Evolutionary conservation across 306 rosid species (phyloP).

Genomic region (Prunus armeniaca): DNA sequence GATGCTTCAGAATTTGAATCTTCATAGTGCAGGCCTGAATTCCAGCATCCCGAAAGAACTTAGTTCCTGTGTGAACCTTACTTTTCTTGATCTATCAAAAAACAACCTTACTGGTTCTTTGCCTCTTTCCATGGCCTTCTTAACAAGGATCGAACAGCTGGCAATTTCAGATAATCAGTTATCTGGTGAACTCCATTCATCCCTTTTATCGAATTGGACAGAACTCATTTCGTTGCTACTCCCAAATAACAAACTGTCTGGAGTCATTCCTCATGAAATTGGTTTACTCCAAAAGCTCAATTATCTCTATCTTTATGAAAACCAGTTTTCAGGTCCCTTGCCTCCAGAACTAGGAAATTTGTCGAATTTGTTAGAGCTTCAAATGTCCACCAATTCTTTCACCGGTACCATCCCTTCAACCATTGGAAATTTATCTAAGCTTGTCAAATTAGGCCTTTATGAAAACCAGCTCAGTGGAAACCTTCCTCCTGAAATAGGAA

Average conservation of each 20-base stretch:
- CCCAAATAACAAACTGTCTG: slow-evolving; percentile 23
- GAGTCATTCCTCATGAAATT: slow-evolving; percentile 15
- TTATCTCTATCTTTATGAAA: background rate
- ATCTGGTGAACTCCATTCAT: slow-evolving; percentile 40
- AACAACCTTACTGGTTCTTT: background rate
- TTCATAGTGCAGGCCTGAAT: slow-evolving; percentile 27
- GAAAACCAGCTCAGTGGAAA: slow-evolving; percentile 44
- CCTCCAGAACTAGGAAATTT: slow-evolving; percentile 32
- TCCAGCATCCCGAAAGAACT: slow-evolving; percentile 47
- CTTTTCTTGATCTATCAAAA: background rate
- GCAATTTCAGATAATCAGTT: slow-evolving; percentile 22
- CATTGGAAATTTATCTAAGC: slow-evolving; percentile 4
- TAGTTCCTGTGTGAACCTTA: slow-evolving; percentile 35
- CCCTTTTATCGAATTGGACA: slow-evolving; percentile 44
- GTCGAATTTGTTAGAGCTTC: background rate
- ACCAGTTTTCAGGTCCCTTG: slow-evolving; percentile 8
- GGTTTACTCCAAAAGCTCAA: background rate
- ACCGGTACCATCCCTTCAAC: background rate
- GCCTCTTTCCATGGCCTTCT: background rate
- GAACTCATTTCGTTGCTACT: slow-evolving; percentile 38
- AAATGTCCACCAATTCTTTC: background rate
- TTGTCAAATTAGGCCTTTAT: slow-evolving; percentile 31
- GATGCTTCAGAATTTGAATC: slow-evolving; percentile 29
- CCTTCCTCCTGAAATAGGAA: slow-evolving; percentile 51
- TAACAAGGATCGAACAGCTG: background rate